Percentiles rank a stretch among this genome's conserved stretches.
These are phyloP conservation scores for Puya raimondii DNA, from an alignment of 176 grass and related monocot genomes.

Conservation along the genomic window DNA sequence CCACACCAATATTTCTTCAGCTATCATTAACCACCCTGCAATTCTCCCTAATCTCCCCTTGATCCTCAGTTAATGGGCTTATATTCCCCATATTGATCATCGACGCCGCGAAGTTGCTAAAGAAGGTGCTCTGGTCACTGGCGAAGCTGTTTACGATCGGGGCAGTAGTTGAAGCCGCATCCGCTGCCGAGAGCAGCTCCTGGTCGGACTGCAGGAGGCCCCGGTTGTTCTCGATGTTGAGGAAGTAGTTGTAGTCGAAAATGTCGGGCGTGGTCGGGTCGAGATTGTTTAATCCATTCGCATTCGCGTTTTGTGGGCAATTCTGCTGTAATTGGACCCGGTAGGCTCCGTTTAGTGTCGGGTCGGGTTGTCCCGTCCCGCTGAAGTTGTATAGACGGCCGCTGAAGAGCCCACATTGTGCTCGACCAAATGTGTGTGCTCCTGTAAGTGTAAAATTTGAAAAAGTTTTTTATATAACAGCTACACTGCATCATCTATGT, in stretches of 20 bases:
- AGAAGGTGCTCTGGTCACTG: constrained; percentile 39
- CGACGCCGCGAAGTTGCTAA: constrained; percentile 25
- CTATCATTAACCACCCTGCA: constrained; percentile 28
- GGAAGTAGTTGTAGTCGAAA: constrained; percentile 67
- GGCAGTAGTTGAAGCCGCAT: constrained; percentile 12
- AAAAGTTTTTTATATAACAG: not conserved
- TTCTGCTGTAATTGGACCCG: constrained; percentile 5
- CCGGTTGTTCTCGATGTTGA: constrained; percentile 23
- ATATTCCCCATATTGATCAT: constrained; percentile 77
- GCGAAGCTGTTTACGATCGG: constrained; percentile 43
- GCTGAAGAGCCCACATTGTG: constrained; percentile 30
- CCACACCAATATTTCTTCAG: not conserved
- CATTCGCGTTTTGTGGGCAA: constrained; percentile 23
- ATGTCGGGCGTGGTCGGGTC: constrained; percentile 40
- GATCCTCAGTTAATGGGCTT: constrained; percentile 15
- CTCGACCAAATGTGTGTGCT: constrained; percentile 55
- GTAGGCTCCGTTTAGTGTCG: constrained; percentile 25
- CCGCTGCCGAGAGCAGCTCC: constrained; percentile 33
- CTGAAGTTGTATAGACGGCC: constrained; percentile 53
- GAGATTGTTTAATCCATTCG: constrained; percentile 10
- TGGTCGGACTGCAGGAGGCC: constrained; percentile 53
- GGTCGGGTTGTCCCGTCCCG: constrained; percentile 32
- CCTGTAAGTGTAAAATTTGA: constrained; percentile 15
- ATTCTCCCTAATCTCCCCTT: constrained; percentile 31
- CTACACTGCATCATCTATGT: not conserved